phyloP scores from a whole-genome alignment of 805 yeast species.

The Candida orba region DNA sequence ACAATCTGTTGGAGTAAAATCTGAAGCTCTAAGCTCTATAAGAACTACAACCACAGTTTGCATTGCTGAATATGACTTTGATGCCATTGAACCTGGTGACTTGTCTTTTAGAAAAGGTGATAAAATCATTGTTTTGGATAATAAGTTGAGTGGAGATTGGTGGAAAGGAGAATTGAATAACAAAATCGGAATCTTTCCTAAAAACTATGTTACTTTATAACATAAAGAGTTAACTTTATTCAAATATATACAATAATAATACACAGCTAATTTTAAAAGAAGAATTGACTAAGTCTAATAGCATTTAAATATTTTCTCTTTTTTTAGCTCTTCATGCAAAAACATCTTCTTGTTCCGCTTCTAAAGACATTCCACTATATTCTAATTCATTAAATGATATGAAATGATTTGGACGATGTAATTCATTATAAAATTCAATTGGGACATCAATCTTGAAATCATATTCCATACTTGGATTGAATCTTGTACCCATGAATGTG shows the following conservation, averaged over 20 bases:
- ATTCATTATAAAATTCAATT: slow-evolving; percentile 70
- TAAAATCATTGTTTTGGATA: slow-evolving; percentile 30
- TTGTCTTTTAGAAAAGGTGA: slow-evolving; percentile 38
- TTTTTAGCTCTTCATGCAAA: slow-evolving; percentile 31
- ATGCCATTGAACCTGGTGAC: slow-evolving; percentile 33
- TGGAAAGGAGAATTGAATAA: slow-evolving; percentile 20
- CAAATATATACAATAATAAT: too few relatives aligned
- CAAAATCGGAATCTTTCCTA: slow-evolving; percentile 17
- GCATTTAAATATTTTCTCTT: neutral
- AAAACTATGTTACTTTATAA: slow-evolving; percentile 12
- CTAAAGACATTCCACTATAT: slow-evolving; percentile 38
- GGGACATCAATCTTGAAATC: slow-evolving; percentile 74
- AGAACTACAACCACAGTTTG: slow-evolving; percentile 21
- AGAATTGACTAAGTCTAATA: too few relatives aligned
- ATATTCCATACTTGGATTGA: slow-evolving; percentile 56
- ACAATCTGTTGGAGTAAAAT: neutral
- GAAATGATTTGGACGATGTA: slow-evolving; percentile 88
- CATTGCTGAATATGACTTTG: slow-evolving; percentile 34
- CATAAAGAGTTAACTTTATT: neutral
- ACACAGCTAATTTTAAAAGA: too few relatives aligned
- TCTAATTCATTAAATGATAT: slow-evolving; percentile 63
- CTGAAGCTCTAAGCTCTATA: slow-evolving; percentile 8
- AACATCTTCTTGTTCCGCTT: slow-evolving; percentile 62
- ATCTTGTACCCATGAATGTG: slow-evolving; percentile 79
- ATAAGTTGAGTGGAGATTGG: slow-evolving; percentile 14